phyloP scores from a whole-genome alignment of 2,329 filamentous ascomycete species.

The Neurospora sp. region DNA sequence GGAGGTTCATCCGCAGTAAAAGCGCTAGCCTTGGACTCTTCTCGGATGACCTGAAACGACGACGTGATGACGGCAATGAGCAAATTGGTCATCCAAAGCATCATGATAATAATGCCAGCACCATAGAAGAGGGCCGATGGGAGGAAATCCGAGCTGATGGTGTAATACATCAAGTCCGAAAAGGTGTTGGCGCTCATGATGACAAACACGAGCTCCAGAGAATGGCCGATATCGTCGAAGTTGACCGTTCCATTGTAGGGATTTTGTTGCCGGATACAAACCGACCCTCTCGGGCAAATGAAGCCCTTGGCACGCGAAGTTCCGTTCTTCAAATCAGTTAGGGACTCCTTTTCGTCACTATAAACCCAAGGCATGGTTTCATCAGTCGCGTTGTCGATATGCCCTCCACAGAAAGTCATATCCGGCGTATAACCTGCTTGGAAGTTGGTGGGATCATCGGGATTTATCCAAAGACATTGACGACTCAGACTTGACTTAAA shows the following conservation, averaged over 20 bases:
- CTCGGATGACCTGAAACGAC: slow-evolving; percentile 94
- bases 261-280: slow-evolving; percentile 69
- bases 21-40: slow-evolving; percentile 89
- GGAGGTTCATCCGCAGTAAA: slow-evolving; percentile 67
- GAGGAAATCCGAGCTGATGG: slow-evolving; percentile 84
- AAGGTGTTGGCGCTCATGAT: slow-evolving; percentile 99
- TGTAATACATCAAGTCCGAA: slow-evolving; percentile 87
- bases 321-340: slow-evolving; percentile 22
- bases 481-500: slow-evolving; percentile 78
- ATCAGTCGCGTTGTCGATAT: slow-evolving; percentile 52
- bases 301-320: slow-evolving; percentile 61
- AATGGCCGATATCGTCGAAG: slow-evolving; percentile 91
- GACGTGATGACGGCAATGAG: slow-evolving; percentile 95
- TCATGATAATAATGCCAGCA: slow-evolving; percentile 76
- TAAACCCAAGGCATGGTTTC: slow-evolving; percentile 57
- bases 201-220: slow-evolving; percentile 88
- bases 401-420: slow-evolving; percentile 78
- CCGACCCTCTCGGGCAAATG: slow-evolving; percentile 72
- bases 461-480: slow-evolving; percentile 69
- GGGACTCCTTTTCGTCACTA: slow-evolving; percentile 18
- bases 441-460: slow-evolving; percentile 43
- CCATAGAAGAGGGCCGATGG: slow-evolving; percentile 70
- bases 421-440: slow-evolving; percentile 49
- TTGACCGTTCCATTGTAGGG: slow-evolving; percentile 80
- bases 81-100: slow-evolving; percentile 92